Evolutionary conservation across 768 basidiomycete genomes (phyloP).

Genomic region (Suillus alpinus): DNA sequence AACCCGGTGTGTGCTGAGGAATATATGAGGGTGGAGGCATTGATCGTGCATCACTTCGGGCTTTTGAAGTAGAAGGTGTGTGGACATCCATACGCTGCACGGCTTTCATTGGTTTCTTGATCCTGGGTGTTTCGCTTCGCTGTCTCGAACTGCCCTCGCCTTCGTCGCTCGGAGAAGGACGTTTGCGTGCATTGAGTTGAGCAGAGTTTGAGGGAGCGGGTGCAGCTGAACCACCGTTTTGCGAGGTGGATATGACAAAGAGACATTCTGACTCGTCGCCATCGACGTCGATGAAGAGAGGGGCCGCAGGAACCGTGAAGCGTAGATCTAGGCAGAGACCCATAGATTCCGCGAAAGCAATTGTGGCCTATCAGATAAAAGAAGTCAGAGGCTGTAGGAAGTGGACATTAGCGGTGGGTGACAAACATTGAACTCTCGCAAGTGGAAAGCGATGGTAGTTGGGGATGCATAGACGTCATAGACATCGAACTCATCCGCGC

Average conservation of each 20-base stretch:
- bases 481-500: constrained; percentile 75
- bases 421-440: constrained; percentile 79
- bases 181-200: constrained; percentile 17
- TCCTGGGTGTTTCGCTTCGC: constrained; percentile 37
- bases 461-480: constrained; percentile 67
- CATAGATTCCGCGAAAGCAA: constrained; percentile 74
- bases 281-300: constrained; percentile 77
- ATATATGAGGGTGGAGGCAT: constrained; percentile 39
- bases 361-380: constrained; percentile 58
- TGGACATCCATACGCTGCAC: constrained; percentile 28
- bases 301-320: constrained; percentile 71
- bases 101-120: constrained; percentile 37
- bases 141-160: constrained; percentile 19
- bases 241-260: constrained; percentile 79
- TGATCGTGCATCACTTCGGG: constrained; percentile 25
- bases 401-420: background rate
- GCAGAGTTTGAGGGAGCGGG: constrained; percentile 13
- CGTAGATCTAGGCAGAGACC: constrained; percentile 62
- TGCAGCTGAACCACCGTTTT: constrained; percentile 38
- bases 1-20: constrained; percentile 14
- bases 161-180: constrained; percentile 16
- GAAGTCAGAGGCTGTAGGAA: constrained; percentile 1
- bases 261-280: constrained; percentile 62
- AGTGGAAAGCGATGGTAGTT: constrained; percentile 71
- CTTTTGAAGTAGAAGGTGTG: constrained; percentile 10